Evolutionary conservation across 2,329 filamentous ascomycete species (phyloP), one percentile per base, ranked within the genome.

Genomic region (Botrytis galanthina): DNA sequence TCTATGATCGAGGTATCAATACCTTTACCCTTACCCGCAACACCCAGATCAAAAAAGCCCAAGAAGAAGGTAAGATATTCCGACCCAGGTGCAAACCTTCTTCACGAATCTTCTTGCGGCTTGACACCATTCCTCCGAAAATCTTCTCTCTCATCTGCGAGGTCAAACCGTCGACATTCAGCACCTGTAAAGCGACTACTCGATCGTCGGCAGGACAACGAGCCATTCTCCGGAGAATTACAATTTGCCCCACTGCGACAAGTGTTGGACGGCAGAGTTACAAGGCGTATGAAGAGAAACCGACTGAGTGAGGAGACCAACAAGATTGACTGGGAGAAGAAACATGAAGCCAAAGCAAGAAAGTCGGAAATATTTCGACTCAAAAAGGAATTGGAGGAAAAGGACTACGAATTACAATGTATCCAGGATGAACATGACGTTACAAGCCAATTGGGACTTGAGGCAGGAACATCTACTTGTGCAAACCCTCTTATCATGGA

Each of bases 301-400:
- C 84, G 87, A 5, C 78, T 90, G 8, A 89, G 87, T 75, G 88
- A 88, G 75, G 86, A 90, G 81, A 86, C 89, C 81, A 87, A 89
- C 78, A 79, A 80, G 20, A 85, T 89, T 71, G 82, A 85, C 12
- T 81, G 82, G 12, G 85, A 87, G 73, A 87, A 85, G 78, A 83
- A 81, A 61, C 82, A 80, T 26, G 81, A 82, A 60, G 81, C 81
- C 0, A 81, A 80, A 70, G 80, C 83, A 44, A 81, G 84, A 16
- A 82, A 82, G 61, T 82, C 81, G 0, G 87, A 91, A 78, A 81
- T 91, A 2, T 82, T 84, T 12, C 81, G 82, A 14, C 83, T 91
- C 16, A 84, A 81, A 59, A 79, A 80, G 0, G 84, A 89, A 68
- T 79, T 91, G 46, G 75, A 74, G 29, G 67, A 74, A 14, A 79